Evolutionary conservation across 352 stramenopile species (phyloP), one percentile per base, ranked within the genome.

Genomic region (Phytophthora uliginosa): DNA sequence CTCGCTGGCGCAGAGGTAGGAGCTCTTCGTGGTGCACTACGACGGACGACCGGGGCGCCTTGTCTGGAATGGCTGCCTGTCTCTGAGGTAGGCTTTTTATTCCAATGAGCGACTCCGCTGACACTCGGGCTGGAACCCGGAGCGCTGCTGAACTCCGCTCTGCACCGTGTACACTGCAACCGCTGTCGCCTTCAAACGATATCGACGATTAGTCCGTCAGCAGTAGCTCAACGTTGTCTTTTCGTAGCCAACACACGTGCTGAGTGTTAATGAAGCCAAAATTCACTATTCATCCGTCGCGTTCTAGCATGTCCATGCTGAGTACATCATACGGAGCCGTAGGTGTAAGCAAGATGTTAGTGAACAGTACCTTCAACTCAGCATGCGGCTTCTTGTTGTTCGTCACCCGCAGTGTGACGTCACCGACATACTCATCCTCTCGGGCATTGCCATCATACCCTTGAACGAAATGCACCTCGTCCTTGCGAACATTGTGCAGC

Each of bases 301-400:
- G 60, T 20, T 74, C 53, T 24, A 70, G 17, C 3, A 10, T 10
- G 17, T 65, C 47, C 3, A 62, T 17, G 22, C 60, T 70, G 0
- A 74, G 13, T 10, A 70, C 7, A 48, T 74, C 70, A 24, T 70
- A 48, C 1, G 67, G 60, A 9, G 47, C 55, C 6, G 26, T 50
- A 42, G 55, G n/a, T 12, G 40, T 47, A 9, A 13, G 38, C 42
- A 74, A 12, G 1, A 74, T 47, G 28, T 15, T 62, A 7, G 38
- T 62, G 1, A 70, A 67, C 12, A 26, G 34, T 15, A 69, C 45
- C 12, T 18, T 17, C 10, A 67, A 12, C 13, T 63, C 40, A 45
- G 56, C 7, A 50, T 67, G 58, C 0, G 66, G 51, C 28, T 47
- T 18, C 18, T 69, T 64, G 34, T 73, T 59, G 7, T 68, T 62